Conservation (phyloP, 2,329 filamentous ascomycete species). For the Onygenales sp. region DNA sequence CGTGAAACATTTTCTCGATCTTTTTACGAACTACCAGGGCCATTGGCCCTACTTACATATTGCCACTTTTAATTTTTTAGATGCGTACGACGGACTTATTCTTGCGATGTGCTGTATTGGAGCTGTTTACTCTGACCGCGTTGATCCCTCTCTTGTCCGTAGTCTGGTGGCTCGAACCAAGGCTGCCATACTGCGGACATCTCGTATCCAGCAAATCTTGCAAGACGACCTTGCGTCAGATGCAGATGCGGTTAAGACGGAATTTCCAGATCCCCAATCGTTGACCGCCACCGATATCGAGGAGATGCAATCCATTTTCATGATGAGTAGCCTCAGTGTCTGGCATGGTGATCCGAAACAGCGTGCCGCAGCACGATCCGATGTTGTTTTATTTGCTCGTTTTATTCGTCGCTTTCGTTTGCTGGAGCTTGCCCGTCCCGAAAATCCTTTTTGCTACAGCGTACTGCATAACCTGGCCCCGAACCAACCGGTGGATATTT, state of each 20-base stretch:
- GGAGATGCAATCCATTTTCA: slow-evolving; percentile 57
- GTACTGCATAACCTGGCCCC: slow-evolving; percentile 50
- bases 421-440: slow-evolving; percentile 42
- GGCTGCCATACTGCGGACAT: slow-evolving; percentile 24
- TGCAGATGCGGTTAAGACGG: not conserved
- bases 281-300: slow-evolving; percentile 41
- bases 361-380: slow-evolving; percentile 51
- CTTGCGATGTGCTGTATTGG: slow-evolving; percentile 64
- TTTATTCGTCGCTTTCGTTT: slow-evolving; percentile 51
- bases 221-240: not conserved
- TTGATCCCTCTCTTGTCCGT: slow-evolving; percentile 52
- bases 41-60: slow-evolving; percentile 67
- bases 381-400: slow-evolving; percentile 48
- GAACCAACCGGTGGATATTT: slow-evolving; percentile 37
- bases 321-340: slow-evolving; percentile 53
- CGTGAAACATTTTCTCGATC: slow-evolving; percentile 58
- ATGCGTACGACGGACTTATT: slow-evolving; percentile 57
- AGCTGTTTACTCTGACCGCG: slow-evolving; percentile 61
- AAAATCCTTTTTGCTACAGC: slow-evolving; percentile 43
- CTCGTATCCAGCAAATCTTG: slow-evolving; percentile 15
- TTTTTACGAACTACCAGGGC: slow-evolving; percentile 60
- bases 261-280: slow-evolving; percentile 4
- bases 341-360: slow-evolving; percentile 64
- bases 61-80: slow-evolving; percentile 58
- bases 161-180: slow-evolving; percentile 58